These are phyloP conservation scores for Lathyrus tuberosus DNA, from an alignment of 306 rosid genomes.

Conservation along the genomic window DNA sequence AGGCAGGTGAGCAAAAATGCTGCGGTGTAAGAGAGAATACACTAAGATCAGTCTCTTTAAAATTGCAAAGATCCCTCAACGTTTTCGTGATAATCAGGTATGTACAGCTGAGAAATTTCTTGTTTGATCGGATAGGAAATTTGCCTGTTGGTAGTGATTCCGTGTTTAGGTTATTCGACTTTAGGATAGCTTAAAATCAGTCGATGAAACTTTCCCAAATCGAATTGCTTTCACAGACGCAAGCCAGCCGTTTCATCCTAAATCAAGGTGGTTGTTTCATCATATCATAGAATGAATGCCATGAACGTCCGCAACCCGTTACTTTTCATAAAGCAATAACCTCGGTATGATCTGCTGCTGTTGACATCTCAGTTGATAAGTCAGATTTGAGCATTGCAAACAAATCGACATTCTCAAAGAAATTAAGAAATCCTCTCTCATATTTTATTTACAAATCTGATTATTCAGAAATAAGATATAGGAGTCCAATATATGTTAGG, in stretches of 20 bases:
- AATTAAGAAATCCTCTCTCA: neutral
- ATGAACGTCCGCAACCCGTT: neutral
- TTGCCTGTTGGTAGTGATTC: neutral
- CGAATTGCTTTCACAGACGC: neutral
- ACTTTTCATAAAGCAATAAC: neutral
- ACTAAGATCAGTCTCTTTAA: neutral
- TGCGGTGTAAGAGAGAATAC: neutral
- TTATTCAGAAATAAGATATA: neutral
- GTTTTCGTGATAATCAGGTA: constrained; percentile 1
- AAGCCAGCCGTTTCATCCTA: neutral
- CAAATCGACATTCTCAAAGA: neutral
- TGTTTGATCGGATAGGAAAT: neutral
- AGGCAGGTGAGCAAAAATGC: neutral
- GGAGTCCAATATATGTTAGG: neutral
- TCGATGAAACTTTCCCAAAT: constrained; percentile 1
- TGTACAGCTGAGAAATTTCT: constrained; percentile 6
- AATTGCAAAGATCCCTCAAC: constrained; percentile 1
- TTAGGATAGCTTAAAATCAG: constrained; percentile 1
- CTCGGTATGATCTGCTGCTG: neutral
- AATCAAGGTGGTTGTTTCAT: neutral
- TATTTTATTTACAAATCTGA: neutral
- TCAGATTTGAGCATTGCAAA: neutral
- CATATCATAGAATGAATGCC: constrained; percentile 14
- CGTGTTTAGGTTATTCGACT: constrained; percentile 10
- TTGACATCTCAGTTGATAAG: constrained; percentile 1